Percentiles rank a stretch among this genome's conserved stretches.
phyloP scores from a whole-genome alignment of 2,329 filamentous ascomycete species.

The Verticillium zaregamsianum region DNA sequence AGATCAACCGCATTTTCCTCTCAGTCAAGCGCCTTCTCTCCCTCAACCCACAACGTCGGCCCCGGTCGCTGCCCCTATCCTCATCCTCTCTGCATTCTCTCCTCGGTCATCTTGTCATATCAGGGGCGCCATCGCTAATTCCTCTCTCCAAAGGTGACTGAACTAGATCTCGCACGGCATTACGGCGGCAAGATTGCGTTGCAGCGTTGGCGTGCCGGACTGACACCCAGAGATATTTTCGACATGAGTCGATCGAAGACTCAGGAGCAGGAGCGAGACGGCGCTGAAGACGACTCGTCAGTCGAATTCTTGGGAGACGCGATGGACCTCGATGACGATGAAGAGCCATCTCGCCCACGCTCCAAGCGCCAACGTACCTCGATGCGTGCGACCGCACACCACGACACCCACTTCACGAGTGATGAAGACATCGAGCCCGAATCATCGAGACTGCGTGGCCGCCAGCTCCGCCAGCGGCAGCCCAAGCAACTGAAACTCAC shows the following conservation, averaged over 20 bases:
- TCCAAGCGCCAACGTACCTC: slow-evolving; percentile 5
- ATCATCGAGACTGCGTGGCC: neutral
- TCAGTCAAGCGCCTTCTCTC: too few relatives aligned
- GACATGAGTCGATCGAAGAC: neutral
- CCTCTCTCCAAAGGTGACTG: neutral
- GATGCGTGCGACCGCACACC: slow-evolving; percentile 1
- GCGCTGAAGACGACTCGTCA: slow-evolving; percentile 1
- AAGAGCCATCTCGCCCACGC: neutral
- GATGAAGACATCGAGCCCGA: neutral
- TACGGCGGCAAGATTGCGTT: neutral
- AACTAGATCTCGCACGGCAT: neutral
- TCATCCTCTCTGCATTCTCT: too few relatives aligned
- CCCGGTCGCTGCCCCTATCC: too few relatives aligned
- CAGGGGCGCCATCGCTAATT: neutral
- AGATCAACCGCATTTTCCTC: too few relatives aligned
- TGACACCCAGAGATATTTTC: neutral
- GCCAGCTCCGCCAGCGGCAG: slow-evolving; percentile 14
- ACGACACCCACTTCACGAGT: neutral
- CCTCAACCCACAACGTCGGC: too few relatives aligned
- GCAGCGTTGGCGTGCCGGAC: neutral
- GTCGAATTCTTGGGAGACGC: neutral
- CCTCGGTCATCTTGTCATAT: neutral
- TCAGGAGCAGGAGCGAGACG: neutral
- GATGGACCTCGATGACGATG: slow-evolving; percentile 3
- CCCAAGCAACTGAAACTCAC: slow-evolving; percentile 19